Conservation (phyloP, 768 basidiomycete species). For the Tulasnella sp. region DNA sequence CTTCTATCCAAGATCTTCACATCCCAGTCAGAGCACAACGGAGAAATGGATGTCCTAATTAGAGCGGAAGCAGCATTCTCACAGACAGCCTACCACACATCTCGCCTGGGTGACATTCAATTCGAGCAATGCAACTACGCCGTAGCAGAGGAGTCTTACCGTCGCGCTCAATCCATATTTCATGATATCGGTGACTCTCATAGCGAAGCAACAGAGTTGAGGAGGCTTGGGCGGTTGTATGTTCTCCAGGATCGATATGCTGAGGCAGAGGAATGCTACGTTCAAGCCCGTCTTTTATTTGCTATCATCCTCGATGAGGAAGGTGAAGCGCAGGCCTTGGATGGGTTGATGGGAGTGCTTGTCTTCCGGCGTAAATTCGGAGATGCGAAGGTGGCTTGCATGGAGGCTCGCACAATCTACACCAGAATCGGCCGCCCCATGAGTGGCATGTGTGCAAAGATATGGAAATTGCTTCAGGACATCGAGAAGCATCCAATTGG, state of each 20-base stretch:
- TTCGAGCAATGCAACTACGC: not conserved
- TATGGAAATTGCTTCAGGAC: too few relatives aligned
- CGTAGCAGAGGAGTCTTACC: not conserved
- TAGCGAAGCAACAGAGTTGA: not conserved
- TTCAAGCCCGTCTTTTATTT: too few relatives aligned
- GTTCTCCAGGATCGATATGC: not conserved
- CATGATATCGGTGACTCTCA: not conserved
- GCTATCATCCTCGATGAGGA: too few relatives aligned
- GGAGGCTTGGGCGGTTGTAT: not conserved
- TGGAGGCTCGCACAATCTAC: too few relatives aligned
- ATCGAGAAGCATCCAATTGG: too few relatives aligned
- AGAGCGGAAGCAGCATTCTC: not conserved
- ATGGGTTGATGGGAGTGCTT: too few relatives aligned
- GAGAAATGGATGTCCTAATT: not conserved
- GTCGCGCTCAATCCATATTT: not conserved
- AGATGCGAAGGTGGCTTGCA: too few relatives aligned
- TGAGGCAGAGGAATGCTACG: not conserved
- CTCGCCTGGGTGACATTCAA: not conserved
- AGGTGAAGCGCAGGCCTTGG: too few relatives aligned
- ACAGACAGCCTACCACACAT: too few relatives aligned
- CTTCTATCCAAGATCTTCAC: not conserved
- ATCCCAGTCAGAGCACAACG: not conserved
- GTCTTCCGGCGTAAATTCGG: too few relatives aligned
- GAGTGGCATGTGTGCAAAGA: too few relatives aligned
- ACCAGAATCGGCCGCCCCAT: too few relatives aligned